These are phyloP conservation scores for Pseudogymnoascus sp. DNA, from an alignment of 2,329 filamentous ascomycete genomes.

Conservation along the genomic window DNA sequence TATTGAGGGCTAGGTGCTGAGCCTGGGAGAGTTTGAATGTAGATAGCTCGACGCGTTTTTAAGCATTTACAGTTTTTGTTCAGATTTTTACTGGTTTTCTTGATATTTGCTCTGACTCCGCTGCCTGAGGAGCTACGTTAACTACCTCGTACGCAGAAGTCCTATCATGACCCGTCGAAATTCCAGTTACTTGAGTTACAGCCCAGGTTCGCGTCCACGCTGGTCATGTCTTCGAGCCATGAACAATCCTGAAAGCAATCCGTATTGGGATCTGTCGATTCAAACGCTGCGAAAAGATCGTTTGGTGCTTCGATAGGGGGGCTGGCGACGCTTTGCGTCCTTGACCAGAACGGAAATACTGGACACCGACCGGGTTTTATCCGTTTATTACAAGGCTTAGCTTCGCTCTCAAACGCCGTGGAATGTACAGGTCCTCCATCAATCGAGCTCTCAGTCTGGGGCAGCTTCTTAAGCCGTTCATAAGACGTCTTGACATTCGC, in stretches of 20 bases:
- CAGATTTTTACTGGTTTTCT: not conserved
- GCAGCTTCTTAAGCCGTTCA: not conserved
- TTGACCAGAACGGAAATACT: not conserved
- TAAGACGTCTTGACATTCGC: not conserved
- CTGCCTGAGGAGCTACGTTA: not conserved
- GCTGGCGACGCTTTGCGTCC: not conserved
- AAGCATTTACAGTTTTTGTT: slow-evolving; percentile 1
- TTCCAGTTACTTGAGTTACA: not conserved
- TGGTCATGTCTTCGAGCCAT: not conserved
- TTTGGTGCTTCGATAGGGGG: not conserved
- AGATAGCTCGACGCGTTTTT: slow-evolving; percentile 7
- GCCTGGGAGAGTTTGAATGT: not conserved
- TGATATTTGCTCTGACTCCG: not conserved
- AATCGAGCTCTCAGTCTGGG: not conserved
- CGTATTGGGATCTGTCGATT: not conserved
- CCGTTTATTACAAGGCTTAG: not conserved
- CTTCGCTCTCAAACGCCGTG: not conserved
- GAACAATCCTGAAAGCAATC: not conserved
- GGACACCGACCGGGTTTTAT: not conserved
- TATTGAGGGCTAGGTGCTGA: not conserved
- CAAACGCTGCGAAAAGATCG: not conserved
- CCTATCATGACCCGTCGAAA: not conserved
- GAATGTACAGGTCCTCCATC: not conserved
- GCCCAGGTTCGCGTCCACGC: not conserved
- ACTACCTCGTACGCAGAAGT: not conserved